A percentile compares a stretch with the other conserved stretches of the same genome.
Evolutionary conservation across 1,284 basidiomycete species (phyloP).

Genomic region (Trichosporon coremiiforme): DNA sequence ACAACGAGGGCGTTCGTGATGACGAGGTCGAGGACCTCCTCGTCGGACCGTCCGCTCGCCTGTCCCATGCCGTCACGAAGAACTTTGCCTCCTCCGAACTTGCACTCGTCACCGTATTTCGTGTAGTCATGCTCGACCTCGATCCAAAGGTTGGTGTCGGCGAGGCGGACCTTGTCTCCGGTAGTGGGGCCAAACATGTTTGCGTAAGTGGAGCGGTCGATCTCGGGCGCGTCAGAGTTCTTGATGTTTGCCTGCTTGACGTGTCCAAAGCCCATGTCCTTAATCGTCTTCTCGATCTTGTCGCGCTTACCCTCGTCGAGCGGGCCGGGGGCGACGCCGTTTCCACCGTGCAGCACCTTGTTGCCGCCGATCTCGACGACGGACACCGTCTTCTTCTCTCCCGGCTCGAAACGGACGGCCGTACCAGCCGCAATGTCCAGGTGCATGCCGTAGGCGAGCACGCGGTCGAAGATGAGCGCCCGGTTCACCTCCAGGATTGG

Average conservation of each 20-base stretch:
- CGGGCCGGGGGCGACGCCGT: slow-evolving; percentile 68
- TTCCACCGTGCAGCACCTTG: slow-evolving; percentile 77
- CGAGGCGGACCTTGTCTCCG: slow-evolving; percentile 85
- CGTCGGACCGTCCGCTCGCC: slow-evolving; percentile 70
- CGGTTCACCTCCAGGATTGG: slow-evolving; percentile 90
- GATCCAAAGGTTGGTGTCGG: slow-evolving; percentile 88
- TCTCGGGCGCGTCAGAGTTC: slow-evolving; percentile 38
- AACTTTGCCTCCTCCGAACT: slow-evolving; percentile 94
- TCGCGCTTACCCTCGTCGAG: slow-evolving; percentile 41
- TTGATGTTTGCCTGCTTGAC: slow-evolving; percentile 44
- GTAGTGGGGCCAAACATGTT: slow-evolving; percentile 94
- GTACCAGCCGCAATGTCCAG: slow-evolving; percentile 91
- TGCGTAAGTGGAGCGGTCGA: slow-evolving; percentile 65
- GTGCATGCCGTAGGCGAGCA: slow-evolving; percentile 71
- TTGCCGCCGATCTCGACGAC: slow-evolving; percentile 78
- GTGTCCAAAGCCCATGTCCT: slow-evolving; percentile 50
- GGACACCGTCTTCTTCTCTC: slow-evolving; percentile 79
- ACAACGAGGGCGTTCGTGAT: slow-evolving; percentile 94
- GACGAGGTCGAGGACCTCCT: slow-evolving; percentile 80
- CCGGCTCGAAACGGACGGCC: slow-evolving; percentile 95
- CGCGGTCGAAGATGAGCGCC: slow-evolving; percentile 78
- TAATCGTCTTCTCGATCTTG: slow-evolving; percentile 26
- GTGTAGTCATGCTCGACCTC: slow-evolving; percentile 83
- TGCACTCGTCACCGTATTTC: slow-evolving; percentile 82
- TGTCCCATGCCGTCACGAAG: slow-evolving; percentile 98